Conservation (phyloP, 2,329 filamentous ascomycete genomes). For the Stagonosporopsis cucurbitacearum region DNA sequence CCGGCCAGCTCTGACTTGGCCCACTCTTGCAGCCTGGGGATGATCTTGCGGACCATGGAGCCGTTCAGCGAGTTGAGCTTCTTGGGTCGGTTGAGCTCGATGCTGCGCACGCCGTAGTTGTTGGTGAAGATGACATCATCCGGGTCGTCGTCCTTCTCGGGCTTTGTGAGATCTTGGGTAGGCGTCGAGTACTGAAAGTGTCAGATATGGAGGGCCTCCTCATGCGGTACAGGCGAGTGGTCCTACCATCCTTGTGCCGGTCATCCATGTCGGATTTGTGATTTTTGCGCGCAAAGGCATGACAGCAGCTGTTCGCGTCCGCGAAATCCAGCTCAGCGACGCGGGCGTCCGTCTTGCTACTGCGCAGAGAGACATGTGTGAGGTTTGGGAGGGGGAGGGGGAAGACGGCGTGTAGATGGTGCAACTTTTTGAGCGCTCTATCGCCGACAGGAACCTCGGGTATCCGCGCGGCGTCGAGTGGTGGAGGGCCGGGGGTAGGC, state of each 20-base stretch:
- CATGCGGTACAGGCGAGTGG: constrained; percentile 3
- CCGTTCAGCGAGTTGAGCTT: constrained; percentile 92
- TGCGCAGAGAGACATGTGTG: constrained; percentile 56
- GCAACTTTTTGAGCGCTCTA: constrained; percentile 36
- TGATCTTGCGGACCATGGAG: constrained; percentile 95
- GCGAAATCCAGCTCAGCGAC: constrained; percentile 49
- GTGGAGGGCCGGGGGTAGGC: constrained; percentile 7
- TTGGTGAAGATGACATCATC: constrained; percentile 94
- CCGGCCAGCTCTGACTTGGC: constrained; percentile 93
- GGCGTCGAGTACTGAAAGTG: constrained; percentile 45
- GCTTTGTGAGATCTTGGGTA: constrained; percentile 52
- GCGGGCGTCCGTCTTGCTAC: constrained; percentile 49
- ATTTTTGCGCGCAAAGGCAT: constrained; percentile 88
- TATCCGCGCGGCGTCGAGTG: constrained; percentile 32
- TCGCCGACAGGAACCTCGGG: constrained; percentile 47
- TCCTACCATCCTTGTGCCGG: constrained; percentile 59
- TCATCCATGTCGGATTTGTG: constrained; percentile 62
- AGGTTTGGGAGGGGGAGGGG: too few species aligned
- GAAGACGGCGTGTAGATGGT: constrained; percentile 27
- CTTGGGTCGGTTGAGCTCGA: constrained; percentile 90
- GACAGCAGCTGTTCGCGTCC: constrained; percentile 36
- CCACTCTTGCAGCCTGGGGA: constrained; percentile 90
- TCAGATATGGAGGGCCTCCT: constrained; percentile 11
- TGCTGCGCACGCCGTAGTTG: constrained; percentile 85
- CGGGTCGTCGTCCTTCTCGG: constrained; percentile 72